phyloP scores from a whole-genome alignment of 805 yeast genomes.

The Ogataea henricii region DNA sequence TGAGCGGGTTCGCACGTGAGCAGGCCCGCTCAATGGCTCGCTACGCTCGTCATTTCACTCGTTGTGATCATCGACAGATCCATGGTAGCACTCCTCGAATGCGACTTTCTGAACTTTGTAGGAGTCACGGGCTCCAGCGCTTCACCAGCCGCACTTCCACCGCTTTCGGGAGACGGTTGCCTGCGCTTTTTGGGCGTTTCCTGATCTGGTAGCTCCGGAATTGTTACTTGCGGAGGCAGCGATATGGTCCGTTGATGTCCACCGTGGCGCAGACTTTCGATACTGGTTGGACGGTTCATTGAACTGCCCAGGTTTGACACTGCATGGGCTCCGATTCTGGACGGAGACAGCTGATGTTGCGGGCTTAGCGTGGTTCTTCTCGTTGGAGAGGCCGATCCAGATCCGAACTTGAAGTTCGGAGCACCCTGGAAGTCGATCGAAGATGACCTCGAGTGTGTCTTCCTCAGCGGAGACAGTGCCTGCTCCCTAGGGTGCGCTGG shows the following conservation, averaged over 20 bases:
- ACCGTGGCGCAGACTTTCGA: slow-evolving; percentile 31
- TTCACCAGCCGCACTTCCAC: not conserved
- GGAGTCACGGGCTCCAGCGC: slow-evolving; percentile 1
- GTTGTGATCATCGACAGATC: slow-evolving; percentile 4
- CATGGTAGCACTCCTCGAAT: slow-evolving; percentile 3
- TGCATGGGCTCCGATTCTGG: slow-evolving; percentile 72
- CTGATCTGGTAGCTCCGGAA: slow-evolving; percentile 32
- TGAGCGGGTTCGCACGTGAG: no score
- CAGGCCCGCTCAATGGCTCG: not conserved
- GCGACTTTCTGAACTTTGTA: not conserved
- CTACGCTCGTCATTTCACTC: no score
- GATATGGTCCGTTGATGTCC: slow-evolving; percentile 43
- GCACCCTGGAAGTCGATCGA: slow-evolving; percentile 16
- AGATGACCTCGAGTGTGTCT: not conserved
- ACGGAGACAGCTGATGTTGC: slow-evolving; percentile 35
- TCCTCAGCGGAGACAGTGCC: not conserved
- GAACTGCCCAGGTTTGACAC: slow-evolving; percentile 49
- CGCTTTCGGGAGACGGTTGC: slow-evolving; percentile 8
- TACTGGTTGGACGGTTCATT: slow-evolving; percentile 23
- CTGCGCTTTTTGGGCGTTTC: slow-evolving; percentile 21
- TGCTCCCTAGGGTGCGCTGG: not conserved
- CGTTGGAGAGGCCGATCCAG: slow-evolving; percentile 22
- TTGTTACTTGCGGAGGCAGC: slow-evolving; percentile 39
- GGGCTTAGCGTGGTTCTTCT: slow-evolving; percentile 20
- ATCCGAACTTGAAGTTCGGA: slow-evolving; percentile 34